These are phyloP conservation scores for Phellopilus nigrolimitatus DNA, from an alignment of 1,284 basidiomycete genomes.

Conservation along the genomic window DNA sequence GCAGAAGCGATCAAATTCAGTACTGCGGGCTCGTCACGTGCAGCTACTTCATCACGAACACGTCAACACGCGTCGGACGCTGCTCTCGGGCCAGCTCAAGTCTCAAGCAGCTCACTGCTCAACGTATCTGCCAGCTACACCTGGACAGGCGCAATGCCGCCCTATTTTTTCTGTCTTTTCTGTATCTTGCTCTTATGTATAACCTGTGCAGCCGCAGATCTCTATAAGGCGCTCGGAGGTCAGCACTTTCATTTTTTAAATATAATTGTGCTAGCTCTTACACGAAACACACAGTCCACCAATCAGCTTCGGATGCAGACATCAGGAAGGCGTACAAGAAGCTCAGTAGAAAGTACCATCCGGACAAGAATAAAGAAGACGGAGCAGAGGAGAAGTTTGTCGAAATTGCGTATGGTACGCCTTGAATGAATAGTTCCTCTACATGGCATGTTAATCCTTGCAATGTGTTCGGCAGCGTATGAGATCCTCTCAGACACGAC, in stretches of 20 bases:
- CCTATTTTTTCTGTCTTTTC: slow-evolving; percentile 8
- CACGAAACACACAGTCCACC: slow-evolving; percentile 53
- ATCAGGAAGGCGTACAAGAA: slow-evolving; percentile 90
- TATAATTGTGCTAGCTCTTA: slow-evolving; percentile 18
- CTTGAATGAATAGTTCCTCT: background rate
- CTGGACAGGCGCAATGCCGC: slow-evolving; percentile 12
- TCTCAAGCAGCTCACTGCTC: background rate
- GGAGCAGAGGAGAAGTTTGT: slow-evolving; percentile 83
- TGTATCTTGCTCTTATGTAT: slow-evolving; percentile 19
- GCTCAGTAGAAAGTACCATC: slow-evolving; percentile 85
- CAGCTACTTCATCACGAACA: background rate
- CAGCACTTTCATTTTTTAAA: slow-evolving; percentile 32
- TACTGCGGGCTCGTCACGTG: background rate
- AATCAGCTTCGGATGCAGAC: slow-evolving; percentile 78
- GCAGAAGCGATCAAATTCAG: too few relatives aligned
- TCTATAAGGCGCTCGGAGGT: slow-evolving; percentile 75
- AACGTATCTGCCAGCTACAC: background rate
- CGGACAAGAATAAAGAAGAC: slow-evolving; percentile 89
- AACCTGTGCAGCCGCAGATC: slow-evolving; percentile 48
- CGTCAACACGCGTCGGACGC: background rate
- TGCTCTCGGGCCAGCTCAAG: background rate
- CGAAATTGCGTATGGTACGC: slow-evolving; percentile 79
- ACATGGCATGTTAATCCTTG: background rate
- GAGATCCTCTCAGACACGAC: slow-evolving; percentile 83
- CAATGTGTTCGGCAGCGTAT: slow-evolving; percentile 57